Evolutionary conservation across 129 eudicot species (phyloP).

Genomic region (Cynara cardunculus): DNA sequence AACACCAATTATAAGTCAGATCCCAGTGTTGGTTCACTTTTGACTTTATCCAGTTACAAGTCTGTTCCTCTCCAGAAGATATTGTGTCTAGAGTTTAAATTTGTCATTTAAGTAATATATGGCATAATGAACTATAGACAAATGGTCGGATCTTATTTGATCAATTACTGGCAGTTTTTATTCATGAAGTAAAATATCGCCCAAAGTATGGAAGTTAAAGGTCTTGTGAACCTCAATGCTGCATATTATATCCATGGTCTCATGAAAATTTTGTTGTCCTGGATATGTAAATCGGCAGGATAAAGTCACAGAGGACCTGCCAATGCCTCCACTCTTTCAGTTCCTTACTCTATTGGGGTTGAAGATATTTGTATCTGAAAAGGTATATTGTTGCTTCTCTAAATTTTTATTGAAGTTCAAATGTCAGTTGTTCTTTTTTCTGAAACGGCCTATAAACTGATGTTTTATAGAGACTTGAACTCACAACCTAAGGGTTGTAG

Average conservation of each 20-base stretch:
- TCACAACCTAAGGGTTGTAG: not conserved
- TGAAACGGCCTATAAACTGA: not conserved
- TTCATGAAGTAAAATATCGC: not conserved
- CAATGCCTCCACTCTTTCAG: constrained; percentile 96
- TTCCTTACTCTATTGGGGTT: constrained; percentile 79
- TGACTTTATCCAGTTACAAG: too few species aligned
- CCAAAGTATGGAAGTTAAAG: not conserved
- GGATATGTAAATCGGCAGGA: constrained; percentile 47
- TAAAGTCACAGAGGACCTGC: constrained; percentile 61
- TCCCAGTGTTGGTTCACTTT: too few species aligned
- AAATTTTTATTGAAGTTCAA: not conserved
- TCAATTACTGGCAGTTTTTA: not conserved
- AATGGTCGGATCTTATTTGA: not conserved
- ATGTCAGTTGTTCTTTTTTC: not conserved
- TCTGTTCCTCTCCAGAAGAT: not conserved
- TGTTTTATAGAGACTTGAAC: not conserved
- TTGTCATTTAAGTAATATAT: not conserved
- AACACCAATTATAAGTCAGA: too few species aligned
- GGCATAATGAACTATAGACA: not conserved
- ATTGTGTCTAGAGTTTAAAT: not conserved
- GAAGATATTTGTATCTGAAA: constrained; percentile 69
- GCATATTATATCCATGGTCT: not conserved
- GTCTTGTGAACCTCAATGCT: not conserved
- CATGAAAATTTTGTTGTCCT: not conserved
- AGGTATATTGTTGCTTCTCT: constrained; percentile 37